Conservation (phyloP, 305 asterid genomes). For the Caryopteris hybrid region DNA sequence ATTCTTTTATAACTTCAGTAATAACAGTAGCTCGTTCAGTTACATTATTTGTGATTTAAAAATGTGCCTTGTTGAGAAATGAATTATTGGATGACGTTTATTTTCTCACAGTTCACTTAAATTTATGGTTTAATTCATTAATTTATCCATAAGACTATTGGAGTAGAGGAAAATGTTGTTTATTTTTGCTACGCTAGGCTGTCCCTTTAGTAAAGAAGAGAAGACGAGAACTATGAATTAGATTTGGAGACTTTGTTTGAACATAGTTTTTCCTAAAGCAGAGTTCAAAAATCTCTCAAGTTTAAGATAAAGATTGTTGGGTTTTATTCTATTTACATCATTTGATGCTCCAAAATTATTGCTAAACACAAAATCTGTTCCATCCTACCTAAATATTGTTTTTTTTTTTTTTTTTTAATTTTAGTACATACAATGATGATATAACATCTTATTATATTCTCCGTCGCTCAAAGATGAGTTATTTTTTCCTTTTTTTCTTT, state of each 20-base stretch:
- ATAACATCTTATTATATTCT: no score
- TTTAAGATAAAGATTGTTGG: neutral
- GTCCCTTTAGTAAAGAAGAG: neutral
- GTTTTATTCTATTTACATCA: neutral
- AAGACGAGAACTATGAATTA: neutral
- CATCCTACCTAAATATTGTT: no score
- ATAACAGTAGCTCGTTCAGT: no score
- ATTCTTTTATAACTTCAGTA: no score
- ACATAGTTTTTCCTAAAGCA: neutral
- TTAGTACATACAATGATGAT: no score
- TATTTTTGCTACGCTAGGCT: no score
- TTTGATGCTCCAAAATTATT: neutral
- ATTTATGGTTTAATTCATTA: no score
- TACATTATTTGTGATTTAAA: neutral
- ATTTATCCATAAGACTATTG: no score
- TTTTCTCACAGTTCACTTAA: neutral
- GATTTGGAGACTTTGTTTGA: neutral
- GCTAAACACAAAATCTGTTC: neutral
- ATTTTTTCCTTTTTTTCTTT: no score
- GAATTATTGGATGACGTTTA: neutral
- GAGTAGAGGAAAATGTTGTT: no score
- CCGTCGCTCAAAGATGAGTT: no score
- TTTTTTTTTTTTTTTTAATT: no score
- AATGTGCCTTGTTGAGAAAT: conserved; percentile 16
- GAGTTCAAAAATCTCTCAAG: neutral